Percentiles rank a stretch among this genome's conserved stretches.
Evolutionary conservation across 257 asterid species (phyloP).

Genomic region (Solanum sparsipilum): DNA sequence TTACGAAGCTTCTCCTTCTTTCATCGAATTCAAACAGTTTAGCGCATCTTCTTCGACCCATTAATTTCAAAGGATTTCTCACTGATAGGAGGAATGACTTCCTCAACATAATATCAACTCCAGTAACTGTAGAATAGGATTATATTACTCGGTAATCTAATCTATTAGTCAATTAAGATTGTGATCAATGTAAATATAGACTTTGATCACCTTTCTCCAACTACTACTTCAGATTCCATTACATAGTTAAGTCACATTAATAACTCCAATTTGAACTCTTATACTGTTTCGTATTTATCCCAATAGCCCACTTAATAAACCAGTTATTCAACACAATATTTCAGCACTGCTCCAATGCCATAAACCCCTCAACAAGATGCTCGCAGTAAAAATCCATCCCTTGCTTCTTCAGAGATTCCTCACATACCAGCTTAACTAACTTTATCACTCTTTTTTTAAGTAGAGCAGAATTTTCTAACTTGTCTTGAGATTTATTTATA

Average conservation of each 20-base stretch:
- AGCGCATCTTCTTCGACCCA: not conserved
- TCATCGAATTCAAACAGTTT: not conserved
- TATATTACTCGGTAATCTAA: not conserved
- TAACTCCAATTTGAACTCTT: not conserved
- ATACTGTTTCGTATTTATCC: not conserved
- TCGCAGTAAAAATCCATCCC: not conserved
- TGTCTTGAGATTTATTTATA: not conserved
- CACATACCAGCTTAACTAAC: not conserved
- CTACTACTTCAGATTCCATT: not conserved
- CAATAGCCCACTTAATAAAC: not conserved
- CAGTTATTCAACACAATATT: not conserved
- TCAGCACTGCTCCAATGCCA: not conserved
- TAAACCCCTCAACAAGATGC: not conserved
- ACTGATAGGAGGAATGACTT: not conserved
- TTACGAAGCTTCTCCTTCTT: not conserved
- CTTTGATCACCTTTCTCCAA: not conserved
- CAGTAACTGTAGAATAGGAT: not conserved
- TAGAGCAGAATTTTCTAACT: not conserved
- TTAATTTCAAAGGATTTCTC: not conserved
- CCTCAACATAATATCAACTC: not conserved
- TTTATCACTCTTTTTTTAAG: not conserved
- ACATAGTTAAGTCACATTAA: not conserved
- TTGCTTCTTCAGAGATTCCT: not conserved
- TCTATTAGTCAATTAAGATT: not conserved
- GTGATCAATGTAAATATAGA: not conserved